Evolutionary conservation across 495 filamentous ascomycete genomes (phyloP), one percentile per base, ranked within the genome.

Genomic region (Filosporella fistucella): DNA sequence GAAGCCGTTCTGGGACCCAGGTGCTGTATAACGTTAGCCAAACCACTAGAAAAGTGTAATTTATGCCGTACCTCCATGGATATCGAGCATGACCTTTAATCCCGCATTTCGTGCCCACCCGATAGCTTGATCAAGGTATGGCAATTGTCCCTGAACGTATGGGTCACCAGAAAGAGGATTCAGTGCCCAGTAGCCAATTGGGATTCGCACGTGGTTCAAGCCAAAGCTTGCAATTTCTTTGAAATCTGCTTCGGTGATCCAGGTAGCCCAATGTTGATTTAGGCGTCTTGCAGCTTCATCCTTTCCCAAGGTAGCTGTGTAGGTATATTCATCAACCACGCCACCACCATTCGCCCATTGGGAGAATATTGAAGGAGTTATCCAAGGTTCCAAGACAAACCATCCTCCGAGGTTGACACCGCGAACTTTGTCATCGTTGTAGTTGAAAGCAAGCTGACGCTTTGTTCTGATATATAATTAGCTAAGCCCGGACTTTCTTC

Each of bases 1-100:
- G 61, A 88, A 89, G 14, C 87, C 87, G 54, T 91, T 91, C 59
- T 91, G 87, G 20, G 80, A 85, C 9, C 84, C 86, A 17, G 86
- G 87, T 16, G 78, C 84, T 76, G 49, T 25, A 46, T 28, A 48
- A 24, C 12, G 33, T 42, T 30, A 52, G 37, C 42, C 8, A 11
- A 30, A 12, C 18, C 24, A 45, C 9, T 21, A 38, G 11, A 28
- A 35, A 24, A 30, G 11, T 40, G 13, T 17, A 17, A 5, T n/a
- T 9, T 5, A 2, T 12, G 1, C 64, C 74, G 57, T 63, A 81
- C 79, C 81, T 47, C 84, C 85, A 53, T 88, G 84, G 29, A 87
- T 61, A 56, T 88, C 85, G 53, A 89, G 69, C 56, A 84, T 74
- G 29, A 89, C 79, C 56, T 81, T 86, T 17, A 88, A 58, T 12